Evolutionary conservation across 768 basidiomycete genomes (phyloP).

Genomic region (Lanmaoa pseudosensibilis): DNA sequence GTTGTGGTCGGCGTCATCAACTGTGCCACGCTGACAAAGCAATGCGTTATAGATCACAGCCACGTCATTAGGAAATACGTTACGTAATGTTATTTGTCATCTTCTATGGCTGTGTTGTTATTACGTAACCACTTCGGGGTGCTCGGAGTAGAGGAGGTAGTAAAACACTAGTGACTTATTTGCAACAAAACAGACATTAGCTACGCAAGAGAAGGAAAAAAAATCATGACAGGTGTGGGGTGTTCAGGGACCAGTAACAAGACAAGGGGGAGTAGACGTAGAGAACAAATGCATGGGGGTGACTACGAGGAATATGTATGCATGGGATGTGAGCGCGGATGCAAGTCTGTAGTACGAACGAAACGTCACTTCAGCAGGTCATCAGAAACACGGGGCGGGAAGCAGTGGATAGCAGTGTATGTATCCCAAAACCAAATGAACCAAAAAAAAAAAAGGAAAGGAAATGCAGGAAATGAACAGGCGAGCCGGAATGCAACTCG

Average conservation of each 20-base stretch:
- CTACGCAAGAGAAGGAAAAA: constrained; percentile 14
- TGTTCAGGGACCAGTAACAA: constrained; percentile 12
- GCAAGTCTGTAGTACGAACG: constrained; percentile 31
- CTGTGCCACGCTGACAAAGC: constrained; percentile 28
- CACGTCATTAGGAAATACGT: not conserved
- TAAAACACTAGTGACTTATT: not conserved
- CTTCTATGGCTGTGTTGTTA: not conserved
- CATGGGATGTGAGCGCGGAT: constrained; percentile 23
- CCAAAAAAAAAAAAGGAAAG: constrained; percentile 16
- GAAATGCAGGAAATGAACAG: not conserved
- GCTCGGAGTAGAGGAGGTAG: too few relatives aligned
- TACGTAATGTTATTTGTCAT: constrained; percentile 2
- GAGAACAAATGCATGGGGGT: constrained; percentile 22
- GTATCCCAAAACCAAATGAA: constrained; percentile 21
- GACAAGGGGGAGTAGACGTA: constrained; percentile 1
- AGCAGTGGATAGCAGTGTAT: constrained; percentile 21
- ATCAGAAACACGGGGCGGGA: constrained; percentile 6
- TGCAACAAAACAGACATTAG: constrained; percentile 21
- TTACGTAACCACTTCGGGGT: not conserved
- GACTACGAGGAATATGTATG: constrained; percentile 22
- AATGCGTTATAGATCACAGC: not conserved
- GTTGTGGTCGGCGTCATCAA: constrained; percentile 18
- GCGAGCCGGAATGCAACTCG: constrained; percentile 14
- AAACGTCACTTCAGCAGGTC: constrained; percentile 22
- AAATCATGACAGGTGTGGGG: not conserved